phyloP scores from a whole-genome alignment of 441 rosid species.

The Corymbia citriodora region DNA sequence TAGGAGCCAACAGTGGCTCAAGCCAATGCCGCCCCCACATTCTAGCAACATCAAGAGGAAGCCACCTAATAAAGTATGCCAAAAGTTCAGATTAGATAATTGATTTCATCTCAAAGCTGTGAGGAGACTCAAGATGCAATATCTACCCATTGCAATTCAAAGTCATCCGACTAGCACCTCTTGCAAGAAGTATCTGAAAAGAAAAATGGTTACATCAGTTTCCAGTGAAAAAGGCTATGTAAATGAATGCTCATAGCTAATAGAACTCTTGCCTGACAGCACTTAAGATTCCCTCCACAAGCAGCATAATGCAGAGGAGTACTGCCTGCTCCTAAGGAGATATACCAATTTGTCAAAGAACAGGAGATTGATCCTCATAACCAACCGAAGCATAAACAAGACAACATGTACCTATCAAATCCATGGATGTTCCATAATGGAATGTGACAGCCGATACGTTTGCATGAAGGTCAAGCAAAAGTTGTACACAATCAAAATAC shows the following conservation, averaged over 20 bases:
- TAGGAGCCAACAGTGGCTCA: conserved; percentile 72
- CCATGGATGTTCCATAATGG: conserved; percentile 97
- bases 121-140: neutral
- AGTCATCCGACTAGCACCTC: conserved; percentile 71
- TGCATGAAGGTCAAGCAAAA: conserved; percentile 86
- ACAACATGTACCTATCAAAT: conserved; percentile 65
- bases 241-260: neutral
- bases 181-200: conserved; percentile 75
- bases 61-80: conserved; percentile 48
- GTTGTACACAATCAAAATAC: conserved; percentile 90
- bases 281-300: conserved; percentile 92
- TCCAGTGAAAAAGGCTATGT: neutral
- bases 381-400: neutral
- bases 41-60: conserved; percentile 92
- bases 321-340: conserved; percentile 83
- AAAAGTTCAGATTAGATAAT: neutral
- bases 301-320: conserved; percentile 97
- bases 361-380: neutral
- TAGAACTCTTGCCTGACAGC: conserved; percentile 80
- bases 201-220: conserved; percentile 2
- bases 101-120: neutral
- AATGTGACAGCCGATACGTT: conserved; percentile 77
- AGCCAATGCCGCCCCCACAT: conserved; percentile 99
- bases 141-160: conserved; percentile 89
- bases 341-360: neutral